phyloP scores from a whole-genome alignment of 371 early-diverging fungal species.

The Mucor piriformis region DNA sequence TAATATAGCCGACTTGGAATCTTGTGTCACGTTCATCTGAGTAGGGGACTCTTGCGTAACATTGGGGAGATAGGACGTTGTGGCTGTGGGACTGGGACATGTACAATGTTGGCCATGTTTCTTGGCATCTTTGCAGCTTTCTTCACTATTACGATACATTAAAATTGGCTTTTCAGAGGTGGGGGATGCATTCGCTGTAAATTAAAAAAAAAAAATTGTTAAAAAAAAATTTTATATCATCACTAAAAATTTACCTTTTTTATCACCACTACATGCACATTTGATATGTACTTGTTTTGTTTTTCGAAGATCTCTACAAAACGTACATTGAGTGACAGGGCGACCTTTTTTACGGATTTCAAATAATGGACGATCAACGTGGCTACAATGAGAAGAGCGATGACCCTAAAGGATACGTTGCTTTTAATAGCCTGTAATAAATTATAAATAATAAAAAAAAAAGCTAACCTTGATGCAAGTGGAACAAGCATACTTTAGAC shows the following conservation, averaged over 20 bases:
- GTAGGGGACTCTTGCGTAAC: conserved; percentile 8
- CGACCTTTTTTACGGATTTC: conserved; percentile 80
- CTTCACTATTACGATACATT: conserved; percentile 18
- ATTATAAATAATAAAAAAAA: conserved; percentile 3
- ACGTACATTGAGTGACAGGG: conserved; percentile 77
- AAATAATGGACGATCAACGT: conserved; percentile 67
- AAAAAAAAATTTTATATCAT: not conserved
- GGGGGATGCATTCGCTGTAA: not conserved
- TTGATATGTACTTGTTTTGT: conserved; percentile 77
- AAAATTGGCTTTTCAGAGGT: conserved; percentile 14
- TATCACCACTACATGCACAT: conserved; percentile 65
- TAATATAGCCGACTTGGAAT: not conserved
- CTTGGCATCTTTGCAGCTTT: not conserved
- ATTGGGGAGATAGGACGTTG: conserved; percentile 9
- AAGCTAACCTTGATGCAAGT: conserved; percentile 41
- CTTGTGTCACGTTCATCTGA: conserved; percentile 15
- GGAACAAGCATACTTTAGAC: conserved; percentile 41
- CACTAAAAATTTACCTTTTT: conserved; percentile 39
- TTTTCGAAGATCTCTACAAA: conserved; percentile 77
- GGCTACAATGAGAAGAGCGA: conserved; percentile 65
- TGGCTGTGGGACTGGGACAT: not conserved
- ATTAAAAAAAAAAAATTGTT: not conserved
- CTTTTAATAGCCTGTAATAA: no score
- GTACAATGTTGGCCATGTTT: conserved; percentile 13
- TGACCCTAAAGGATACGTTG: conserved; percentile 52